A percentile compares a stretch with the other conserved stretches of the same genome.
These are phyloP conservation scores for Puccinia triticina DNA, from an alignment of 1,284 basidiomycete genomes.

Conservation along the genomic window DNA sequence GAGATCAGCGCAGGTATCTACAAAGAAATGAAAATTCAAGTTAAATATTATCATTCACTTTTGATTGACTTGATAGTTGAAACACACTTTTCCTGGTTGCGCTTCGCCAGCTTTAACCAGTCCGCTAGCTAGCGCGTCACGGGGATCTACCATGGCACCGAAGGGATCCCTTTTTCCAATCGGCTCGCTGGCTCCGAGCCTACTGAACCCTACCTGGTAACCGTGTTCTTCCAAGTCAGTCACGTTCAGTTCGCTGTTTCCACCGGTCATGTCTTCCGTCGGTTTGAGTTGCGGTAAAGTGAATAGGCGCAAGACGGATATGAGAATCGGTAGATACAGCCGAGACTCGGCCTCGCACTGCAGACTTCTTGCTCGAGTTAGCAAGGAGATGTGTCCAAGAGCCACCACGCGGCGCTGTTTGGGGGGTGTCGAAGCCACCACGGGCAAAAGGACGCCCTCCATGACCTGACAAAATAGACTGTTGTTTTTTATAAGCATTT, in stretches of 20 bases:
- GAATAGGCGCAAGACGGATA: slow-evolving; percentile 77
- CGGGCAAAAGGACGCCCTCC: slow-evolving; percentile 76
- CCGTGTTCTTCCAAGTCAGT: slow-evolving; percentile 78
- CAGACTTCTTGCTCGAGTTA: slow-evolving; percentile 68
- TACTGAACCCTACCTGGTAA: slow-evolving; percentile 91
- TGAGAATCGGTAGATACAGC: slow-evolving; percentile 70
- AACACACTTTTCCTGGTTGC: slow-evolving; percentile 51
- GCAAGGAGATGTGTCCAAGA: slow-evolving; percentile 78
- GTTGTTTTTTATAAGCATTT: not conserved
- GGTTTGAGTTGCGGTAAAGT: slow-evolving; percentile 69
- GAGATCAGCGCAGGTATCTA: slow-evolving; percentile 51
- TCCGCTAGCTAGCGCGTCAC: slow-evolving; percentile 44
- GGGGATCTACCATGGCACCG: slow-evolving; percentile 44
- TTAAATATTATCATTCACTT: not conserved
- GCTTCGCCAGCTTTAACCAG: slow-evolving; percentile 50
- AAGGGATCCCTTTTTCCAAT: slow-evolving; percentile 40
- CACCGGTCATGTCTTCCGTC: slow-evolving; percentile 59
- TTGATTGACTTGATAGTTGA: not conserved
- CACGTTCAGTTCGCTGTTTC: slow-evolving; percentile 57
- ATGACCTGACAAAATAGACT: slow-evolving; percentile 79
- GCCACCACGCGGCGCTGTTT: slow-evolving; percentile 81
- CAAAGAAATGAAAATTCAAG: not conserved
- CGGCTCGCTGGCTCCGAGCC: slow-evolving; percentile 74
- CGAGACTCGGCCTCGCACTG: slow-evolving; percentile 47
- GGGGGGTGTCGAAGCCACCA: slow-evolving; percentile 75